Conservation (phyloP, 78 protist species). For the Dictyostelium purpureum region DNA sequence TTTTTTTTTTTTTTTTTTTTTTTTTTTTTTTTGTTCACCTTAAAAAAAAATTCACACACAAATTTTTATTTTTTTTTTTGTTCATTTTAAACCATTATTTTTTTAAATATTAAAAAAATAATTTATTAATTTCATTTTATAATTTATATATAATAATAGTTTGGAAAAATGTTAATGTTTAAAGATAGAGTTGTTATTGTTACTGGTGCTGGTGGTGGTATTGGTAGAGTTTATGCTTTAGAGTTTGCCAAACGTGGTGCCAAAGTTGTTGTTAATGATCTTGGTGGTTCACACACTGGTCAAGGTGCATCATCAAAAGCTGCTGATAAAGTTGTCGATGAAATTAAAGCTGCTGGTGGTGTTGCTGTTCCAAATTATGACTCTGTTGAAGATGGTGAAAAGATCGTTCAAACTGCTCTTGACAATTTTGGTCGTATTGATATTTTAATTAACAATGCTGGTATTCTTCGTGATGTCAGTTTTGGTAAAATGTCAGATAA, state of each 20-base stretch:
- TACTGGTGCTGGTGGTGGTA: slow-evolving; percentile 92
- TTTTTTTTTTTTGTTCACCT: too few species aligned
- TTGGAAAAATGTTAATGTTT: too few species aligned
- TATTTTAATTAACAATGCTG: slow-evolving; percentile 92
- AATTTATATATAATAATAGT: too few species aligned
- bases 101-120: too few species aligned
- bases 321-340: slow-evolving; percentile 89
- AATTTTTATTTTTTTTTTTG: too few species aligned
- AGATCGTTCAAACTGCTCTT: slow-evolving; percentile 84
- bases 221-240: slow-evolving; percentile 81
- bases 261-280: slow-evolving; percentile 90
- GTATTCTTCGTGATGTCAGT: slow-evolving; percentile 88
- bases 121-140: too few species aligned
- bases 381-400: slow-evolving; percentile 88
- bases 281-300: slow-evolving; percentile 84
- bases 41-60: too few species aligned
- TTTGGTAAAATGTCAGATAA: slow-evolving; percentile 85
- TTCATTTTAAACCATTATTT: too few species aligned
- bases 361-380: slow-evolving; percentile 90
- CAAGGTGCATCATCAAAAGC: slow-evolving; percentile 76
- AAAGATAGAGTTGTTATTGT: slow-evolving; percentile 85
- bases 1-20: too few species aligned
- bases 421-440: slow-evolving; percentile 89
- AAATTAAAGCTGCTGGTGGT: slow-evolving; percentile 87
- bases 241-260: slow-evolving; percentile 90